Evolutionary conservation across 148 eudicot genomes (phyloP), one percentile per base, ranked within the genome.

Genomic region (Beta vulgaris): DNA sequence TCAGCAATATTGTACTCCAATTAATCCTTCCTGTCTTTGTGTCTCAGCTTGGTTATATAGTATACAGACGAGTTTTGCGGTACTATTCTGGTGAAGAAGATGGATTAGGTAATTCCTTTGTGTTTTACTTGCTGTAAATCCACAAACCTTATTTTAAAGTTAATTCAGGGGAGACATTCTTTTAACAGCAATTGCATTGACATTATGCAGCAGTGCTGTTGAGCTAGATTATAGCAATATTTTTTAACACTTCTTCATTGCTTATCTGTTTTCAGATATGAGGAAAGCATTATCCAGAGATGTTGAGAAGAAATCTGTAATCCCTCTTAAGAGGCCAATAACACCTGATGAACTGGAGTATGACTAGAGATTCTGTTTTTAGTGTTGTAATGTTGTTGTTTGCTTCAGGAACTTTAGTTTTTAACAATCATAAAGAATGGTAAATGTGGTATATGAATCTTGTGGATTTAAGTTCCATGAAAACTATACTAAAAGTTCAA

Each of bases 61-160:
- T 92, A 51, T 95, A 95, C 78, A 89, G 99, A 77, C 86, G 97
- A 64, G 99, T 92, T 13, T 83, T 91, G 71, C 99, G 94, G 4
- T 95, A 95, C 84, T 95, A 95, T 80, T 95, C 99, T 18, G 99
- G 96, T 49, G 97, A 95, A 85, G 99, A 95, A 82, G 97, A 92
- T 87, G 99, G 97, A 35, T 85, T 95, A 84, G 99, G 99, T 89
- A 83, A 84, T 68, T 59, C 66, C 66, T 32, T 42, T 46, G 46
- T 10, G 23, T 59, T 44, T 46, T 63, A n/a, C 42, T 54, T 6
- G 35, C 44, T 53, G 16, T 37, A 19, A 21, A 49, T 49, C 32
- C 35, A 28, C 25, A 1, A 23, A 26, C 29, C 64, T 65, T 53
- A n/a, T n/a, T n/a, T n/a, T n/a, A n/a, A n/a, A n/a, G n/a, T n/a